These are phyloP conservation scores for Alternaria longipes DNA, from an alignment of 2,329 filamentous ascomycete species.

Conservation along the genomic window DNA sequence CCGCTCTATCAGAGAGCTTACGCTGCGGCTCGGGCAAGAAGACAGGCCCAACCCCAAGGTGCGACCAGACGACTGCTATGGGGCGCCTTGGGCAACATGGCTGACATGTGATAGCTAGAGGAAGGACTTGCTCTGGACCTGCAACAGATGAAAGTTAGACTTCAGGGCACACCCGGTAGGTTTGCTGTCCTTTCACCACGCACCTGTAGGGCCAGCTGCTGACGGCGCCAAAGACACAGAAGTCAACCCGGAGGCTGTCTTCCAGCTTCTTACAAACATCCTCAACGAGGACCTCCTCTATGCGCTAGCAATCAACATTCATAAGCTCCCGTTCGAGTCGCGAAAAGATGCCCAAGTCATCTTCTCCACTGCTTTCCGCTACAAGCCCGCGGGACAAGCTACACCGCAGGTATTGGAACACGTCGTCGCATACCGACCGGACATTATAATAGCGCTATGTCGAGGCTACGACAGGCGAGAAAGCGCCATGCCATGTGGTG, in stretches of 20 bases:
- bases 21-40: constrained; percentile 64
- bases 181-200: neutral
- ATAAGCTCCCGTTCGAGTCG: constrained; percentile 91
- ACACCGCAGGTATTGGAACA: constrained; percentile 89
- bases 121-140: constrained; percentile 90
- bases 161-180: constrained; percentile 91
- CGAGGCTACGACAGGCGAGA: constrained; percentile 89
- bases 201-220: constrained; percentile 13
- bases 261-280: constrained; percentile 82
- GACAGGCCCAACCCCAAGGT: constrained; percentile 68
- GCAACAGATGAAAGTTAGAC: constrained; percentile 87
- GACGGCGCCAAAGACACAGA: constrained; percentile 74
- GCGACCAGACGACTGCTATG: constrained; percentile 15
- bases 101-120: constrained; percentile 66
- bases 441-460: constrained; percentile 87
- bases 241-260: constrained; percentile 85
- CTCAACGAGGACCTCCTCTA: constrained; percentile 91
- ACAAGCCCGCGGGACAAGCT: constrained; percentile 75
- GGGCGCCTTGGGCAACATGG: constrained; percentile 12
- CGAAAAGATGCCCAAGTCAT: constrained; percentile 96
- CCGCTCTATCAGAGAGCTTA: constrained; percentile 69
- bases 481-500: constrained; percentile 89
- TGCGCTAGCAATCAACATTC: constrained; percentile 81
- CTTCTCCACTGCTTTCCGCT: constrained; percentile 93
- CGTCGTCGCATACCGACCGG: constrained; percentile 84